phyloP scores from a whole-genome alignment of 805 yeast genomes.

The Saturnispora silvae region DNA sequence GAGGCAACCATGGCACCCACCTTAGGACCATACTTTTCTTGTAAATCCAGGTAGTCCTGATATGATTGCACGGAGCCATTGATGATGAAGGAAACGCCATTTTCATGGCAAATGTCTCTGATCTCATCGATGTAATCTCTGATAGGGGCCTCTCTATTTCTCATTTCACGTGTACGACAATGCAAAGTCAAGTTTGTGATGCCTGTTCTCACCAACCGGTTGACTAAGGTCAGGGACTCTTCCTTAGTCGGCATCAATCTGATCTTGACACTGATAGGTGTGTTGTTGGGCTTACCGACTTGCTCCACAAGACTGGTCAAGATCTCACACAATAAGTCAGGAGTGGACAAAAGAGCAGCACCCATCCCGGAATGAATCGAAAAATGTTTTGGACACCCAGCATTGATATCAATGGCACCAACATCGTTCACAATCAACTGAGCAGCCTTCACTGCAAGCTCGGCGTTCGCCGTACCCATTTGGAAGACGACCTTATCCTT shows the following conservation, averaged over 20 bases:
- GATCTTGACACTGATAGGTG: conserved; percentile 87
- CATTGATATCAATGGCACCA: conserved; percentile 85
- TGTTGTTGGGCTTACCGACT: conserved; percentile 66
- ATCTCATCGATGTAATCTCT: conserved; percentile 59
- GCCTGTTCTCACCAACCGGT: conserved; percentile 60
- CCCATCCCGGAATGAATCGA: conserved; percentile 97
- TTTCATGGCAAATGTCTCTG: conserved; percentile 45
- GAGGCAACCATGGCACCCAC: conserved; percentile 94
- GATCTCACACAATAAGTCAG: conserved; percentile 67
- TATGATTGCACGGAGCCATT: conserved; percentile 66
- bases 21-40: conserved; percentile 40
- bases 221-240: conserved; percentile 50
- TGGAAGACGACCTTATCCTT: conserved; percentile 69
- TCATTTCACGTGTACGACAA: conserved; percentile 82
- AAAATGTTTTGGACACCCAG: conserved; percentile 97
- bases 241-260: conserved; percentile 59
- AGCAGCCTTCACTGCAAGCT: conserved; percentile 84
- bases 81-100: conserved; percentile 62
- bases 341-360: conserved; percentile 77
- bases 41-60: conserved; percentile 43
- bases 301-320: conserved; percentile 57
- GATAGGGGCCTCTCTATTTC: conserved; percentile 75
- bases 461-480: conserved; percentile 79
- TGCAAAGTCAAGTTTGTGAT: conserved; percentile 80
- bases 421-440: conserved; percentile 73